A percentile compares a stretch with the other conserved stretches of the same genome.
Conservation (phyloP, 2,329 filamentous ascomycete genomes). For the Sporothrix variecibatus region DNA sequence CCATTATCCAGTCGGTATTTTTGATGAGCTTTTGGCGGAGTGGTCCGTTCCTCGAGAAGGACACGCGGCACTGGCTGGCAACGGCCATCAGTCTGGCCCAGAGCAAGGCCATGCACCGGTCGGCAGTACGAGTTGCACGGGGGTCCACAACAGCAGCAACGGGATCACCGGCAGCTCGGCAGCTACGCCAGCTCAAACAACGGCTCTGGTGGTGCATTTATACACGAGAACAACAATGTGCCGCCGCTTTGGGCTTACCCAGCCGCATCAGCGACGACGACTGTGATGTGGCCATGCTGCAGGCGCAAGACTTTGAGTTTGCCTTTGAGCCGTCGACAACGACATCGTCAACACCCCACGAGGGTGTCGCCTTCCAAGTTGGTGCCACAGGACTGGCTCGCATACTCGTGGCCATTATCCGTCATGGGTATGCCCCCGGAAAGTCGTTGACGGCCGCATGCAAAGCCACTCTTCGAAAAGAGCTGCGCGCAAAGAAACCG, state of each 20-base stretch:
- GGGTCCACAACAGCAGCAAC: background rate
- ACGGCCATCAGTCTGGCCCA: conserved; percentile 6
- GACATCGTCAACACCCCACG: background rate
- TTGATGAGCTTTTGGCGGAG: conserved; percentile 15
- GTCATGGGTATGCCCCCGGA: background rate
- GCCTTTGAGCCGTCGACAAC: background rate
- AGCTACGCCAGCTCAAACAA: background rate
- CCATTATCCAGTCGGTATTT: background rate
- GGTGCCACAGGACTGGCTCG: background rate
- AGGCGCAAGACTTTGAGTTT: background rate
- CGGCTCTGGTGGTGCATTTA: background rate
- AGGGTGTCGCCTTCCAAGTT: background rate
- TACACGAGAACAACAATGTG: background rate
- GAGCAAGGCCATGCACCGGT: conserved; percentile 9
- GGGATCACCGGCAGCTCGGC: background rate
- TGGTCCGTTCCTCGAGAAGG: background rate
- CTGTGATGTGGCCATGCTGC: background rate
- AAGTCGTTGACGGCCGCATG: background rate
- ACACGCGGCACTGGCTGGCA: conserved; percentile 8
- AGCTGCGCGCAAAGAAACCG: background rate
- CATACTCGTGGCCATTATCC: background rate
- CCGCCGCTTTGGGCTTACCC: background rate
- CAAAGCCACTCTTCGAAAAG: background rate
- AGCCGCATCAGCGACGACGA: background rate
- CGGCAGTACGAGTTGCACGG: background rate